Percentiles rank a stretch among this genome's conserved stretches.
Evolutionary conservation across 78 protist genomes (phyloP).

Genomic region (Polysphondylium violaceum): DNA sequence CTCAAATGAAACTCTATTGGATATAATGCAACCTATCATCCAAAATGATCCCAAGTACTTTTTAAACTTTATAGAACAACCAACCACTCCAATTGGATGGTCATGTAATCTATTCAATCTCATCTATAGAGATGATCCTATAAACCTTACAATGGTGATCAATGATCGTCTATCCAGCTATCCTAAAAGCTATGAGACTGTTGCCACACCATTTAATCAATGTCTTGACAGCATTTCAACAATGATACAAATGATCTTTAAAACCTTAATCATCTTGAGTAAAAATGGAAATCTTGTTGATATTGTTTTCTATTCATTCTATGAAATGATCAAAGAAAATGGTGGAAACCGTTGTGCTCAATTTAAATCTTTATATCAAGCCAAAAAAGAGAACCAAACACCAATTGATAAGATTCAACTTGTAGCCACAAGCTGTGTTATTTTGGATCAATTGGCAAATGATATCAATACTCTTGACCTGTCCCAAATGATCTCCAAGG

Average conservation of each 20-base stretch:
- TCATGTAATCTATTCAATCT: no score
- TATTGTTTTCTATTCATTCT: neutral
- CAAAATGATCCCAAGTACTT: no score
- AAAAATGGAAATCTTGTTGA: neutral
- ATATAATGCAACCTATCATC: no score
- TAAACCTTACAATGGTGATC: no score
- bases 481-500: neutral
- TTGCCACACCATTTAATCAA: no score
- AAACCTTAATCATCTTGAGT: neutral
- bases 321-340: neutral
- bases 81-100: no score
- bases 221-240: no score
- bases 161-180: no score
- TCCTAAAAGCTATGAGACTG: no score
- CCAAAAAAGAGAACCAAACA: neutral
- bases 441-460: neutral
- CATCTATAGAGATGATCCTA: no score
- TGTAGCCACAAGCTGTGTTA: neutral
- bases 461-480: neutral
- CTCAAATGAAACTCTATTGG: no score
- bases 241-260: neutral
- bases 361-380: neutral
- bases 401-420: neutral
- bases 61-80: no score
- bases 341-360: neutral